Evolutionary conservation across 2,329 filamentous ascomycete species (phyloP).

Genomic region (Thelonectria rubi): DNA sequence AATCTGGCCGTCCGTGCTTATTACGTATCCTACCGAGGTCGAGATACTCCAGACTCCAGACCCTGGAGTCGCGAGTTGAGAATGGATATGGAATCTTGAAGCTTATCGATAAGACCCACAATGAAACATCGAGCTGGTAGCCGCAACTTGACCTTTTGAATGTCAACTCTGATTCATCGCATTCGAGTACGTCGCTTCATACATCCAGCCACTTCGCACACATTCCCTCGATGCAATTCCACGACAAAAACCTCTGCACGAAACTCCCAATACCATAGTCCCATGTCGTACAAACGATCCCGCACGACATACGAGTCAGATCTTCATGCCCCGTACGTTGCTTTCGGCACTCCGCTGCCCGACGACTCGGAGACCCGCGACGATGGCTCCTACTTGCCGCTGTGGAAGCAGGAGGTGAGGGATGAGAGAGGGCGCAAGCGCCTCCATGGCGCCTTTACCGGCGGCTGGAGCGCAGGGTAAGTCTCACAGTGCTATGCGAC

Average conservation of each 20-base stretch:
- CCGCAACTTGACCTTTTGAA: slow-evolving; percentile 2
- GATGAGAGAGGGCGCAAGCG: slow-evolving; percentile 92
- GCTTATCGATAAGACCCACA: slow-evolving; percentile 26
- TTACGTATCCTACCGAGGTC: no score
- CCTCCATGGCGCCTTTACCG: slow-evolving; percentile 94
- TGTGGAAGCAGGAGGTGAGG: slow-evolving; percentile 98
- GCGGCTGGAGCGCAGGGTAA: slow-evolving; percentile 95
- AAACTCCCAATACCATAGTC: slow-evolving; percentile 24
- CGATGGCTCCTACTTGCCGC: slow-evolving; percentile 88
- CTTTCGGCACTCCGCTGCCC: slow-evolving; percentile 87
- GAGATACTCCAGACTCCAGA: no score
- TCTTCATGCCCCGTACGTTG: slow-evolving; percentile 75
- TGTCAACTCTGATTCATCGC: background rate
- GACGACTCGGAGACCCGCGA: slow-evolving; percentile 82
- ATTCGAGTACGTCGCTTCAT: background rate
- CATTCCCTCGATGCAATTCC: slow-evolving; percentile 16
- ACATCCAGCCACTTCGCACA: background rate
- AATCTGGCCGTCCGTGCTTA: no score
- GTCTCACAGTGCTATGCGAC: slow-evolving; percentile 40
- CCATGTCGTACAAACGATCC: slow-evolving; percentile 83
- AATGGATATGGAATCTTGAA: background rate
- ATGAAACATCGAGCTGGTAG: background rate
- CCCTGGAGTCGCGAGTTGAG: no score
- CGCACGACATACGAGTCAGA: slow-evolving; percentile 82
- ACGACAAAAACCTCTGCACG: slow-evolving; percentile 6